Conservation (phyloP, 345 rosid species). For the Salix viminalis region DNA sequence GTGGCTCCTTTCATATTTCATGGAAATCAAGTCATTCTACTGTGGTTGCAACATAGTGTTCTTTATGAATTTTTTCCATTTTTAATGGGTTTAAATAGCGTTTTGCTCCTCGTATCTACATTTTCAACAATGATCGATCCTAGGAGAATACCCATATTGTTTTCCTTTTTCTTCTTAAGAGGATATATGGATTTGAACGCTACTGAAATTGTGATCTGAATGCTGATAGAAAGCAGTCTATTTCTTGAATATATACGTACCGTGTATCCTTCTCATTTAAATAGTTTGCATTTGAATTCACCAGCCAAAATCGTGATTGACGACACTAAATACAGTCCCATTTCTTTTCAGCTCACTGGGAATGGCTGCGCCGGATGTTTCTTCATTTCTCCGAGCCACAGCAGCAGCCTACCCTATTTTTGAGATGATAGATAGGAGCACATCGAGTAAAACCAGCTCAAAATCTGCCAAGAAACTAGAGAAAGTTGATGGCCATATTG, state of each 20-base stretch:
- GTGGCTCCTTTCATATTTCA: not conserved
- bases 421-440: constrained; percentile 85
- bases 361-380: constrained; percentile 83
- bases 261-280: not conserved
- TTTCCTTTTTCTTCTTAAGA: not conserved
- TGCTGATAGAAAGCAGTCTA: not conserved
- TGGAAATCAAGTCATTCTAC: not conserved
- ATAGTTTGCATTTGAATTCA: not conserved
- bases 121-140: not conserved
- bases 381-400: constrained; percentile 74
- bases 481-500: constrained; percentile 70
- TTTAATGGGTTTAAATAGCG: not conserved
- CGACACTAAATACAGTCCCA: not conserved
- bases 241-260: not conserved
- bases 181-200: not conserved
- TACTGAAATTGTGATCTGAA: not conserved
- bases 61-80: not conserved
- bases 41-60: not conserved
- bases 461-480: constrained; percentile 45
- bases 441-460: constrained; percentile 50
- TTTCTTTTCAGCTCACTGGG: constrained; percentile 67
- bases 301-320: not conserved
- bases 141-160: not conserved
- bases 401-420: constrained; percentile 91
- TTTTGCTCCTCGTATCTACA: not conserved